Evolutionary conservation across 2,329 filamentous ascomycete genomes (phyloP).

Genomic region (Aspergillus pseudotamarii): DNA sequence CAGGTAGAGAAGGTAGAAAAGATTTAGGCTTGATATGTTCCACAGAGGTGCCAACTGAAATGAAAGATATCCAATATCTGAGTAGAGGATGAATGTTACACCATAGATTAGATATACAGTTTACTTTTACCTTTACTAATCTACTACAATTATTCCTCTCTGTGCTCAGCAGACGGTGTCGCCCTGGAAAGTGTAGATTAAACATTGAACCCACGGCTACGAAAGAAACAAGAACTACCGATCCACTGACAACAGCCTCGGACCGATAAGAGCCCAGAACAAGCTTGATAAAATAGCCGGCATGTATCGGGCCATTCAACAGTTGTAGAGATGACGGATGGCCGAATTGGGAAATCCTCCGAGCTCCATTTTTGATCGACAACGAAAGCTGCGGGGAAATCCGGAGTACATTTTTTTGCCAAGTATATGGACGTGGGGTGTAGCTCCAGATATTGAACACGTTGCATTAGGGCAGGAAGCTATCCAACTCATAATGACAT

Average conservation of each 20-base stretch:
- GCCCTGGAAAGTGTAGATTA: no score
- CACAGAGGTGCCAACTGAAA: neutral
- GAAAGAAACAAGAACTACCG: no score
- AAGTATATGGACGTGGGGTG: neutral
- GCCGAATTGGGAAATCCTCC: neutral
- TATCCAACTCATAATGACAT: no score
- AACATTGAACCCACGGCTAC: no score
- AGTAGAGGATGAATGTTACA: neutral
- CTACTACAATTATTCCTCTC: no score
- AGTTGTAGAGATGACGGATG: neutral
- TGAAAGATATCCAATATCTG: neutral
- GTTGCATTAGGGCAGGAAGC: no score
- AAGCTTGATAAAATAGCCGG: neutral
- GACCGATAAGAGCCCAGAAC: neutral
- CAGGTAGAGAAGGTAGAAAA: constrained; percentile 26
- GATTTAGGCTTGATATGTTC: constrained; percentile 5
- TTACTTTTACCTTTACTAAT: no score
- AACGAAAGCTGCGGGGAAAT: neutral
- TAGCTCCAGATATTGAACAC: no score
- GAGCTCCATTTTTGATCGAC: neutral
- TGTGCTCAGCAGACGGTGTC: no score
- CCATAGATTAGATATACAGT: neutral
- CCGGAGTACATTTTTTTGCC: neutral
- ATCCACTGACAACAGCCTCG: no score
- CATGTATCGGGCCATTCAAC: neutral